Base-by-base conservation (phyloP, 805 yeast genomes). In the Candida suzukii region DNA sequence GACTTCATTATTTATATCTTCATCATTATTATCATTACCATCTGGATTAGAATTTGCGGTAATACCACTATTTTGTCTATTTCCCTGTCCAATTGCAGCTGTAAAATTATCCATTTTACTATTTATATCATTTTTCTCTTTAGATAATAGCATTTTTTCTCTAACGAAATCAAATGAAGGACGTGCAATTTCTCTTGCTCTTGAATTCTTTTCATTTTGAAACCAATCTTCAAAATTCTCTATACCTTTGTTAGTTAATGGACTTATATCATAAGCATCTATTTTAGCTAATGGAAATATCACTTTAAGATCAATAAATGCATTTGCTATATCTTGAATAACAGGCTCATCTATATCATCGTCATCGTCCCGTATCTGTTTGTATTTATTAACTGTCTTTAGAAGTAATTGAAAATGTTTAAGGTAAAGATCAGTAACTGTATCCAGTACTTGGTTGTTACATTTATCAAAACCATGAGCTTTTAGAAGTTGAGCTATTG, bases 391-490 rank as follows among this genome's bases (percentile, higher is more conserved):
- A 0, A 87, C 66, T 38, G 77, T 76, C 12, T 61, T 49, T 2
- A 79, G 60, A 18, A 91, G 54, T 16, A 79, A 61, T 38, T 66
- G 65, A 35, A 91, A 60, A 55, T 80, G 82, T 43, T 83, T 72
- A 16, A 84, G 64, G 55, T 83, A 78, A 2, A 91, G 54, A 53
- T 88, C 96, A 0, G 95, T 80, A n/a, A 88, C 50, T 2, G 80
- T 71, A 53, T 88, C 90, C 10, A 91, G 67, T 1, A 83, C 74
- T 8, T 76, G 68, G 8, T 91, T 85, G 39, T 79, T 70, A 47
- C 90, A 79, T 51, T 79, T 73, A 46, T 87, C 96, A 53, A 88
- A 87, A 0, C 99, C 99, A 25, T 80, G 75, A 0, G 93, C 78
- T 46, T 87, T 78, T 40, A 91, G 70, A 4, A 82, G 65, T 61